A percentile compares a stretch with the other conserved stretches of the same genome.
Evolutionary conservation across 164 flowering plant species (phyloP).

Genomic region (Magnolia changhungtana): DNA sequence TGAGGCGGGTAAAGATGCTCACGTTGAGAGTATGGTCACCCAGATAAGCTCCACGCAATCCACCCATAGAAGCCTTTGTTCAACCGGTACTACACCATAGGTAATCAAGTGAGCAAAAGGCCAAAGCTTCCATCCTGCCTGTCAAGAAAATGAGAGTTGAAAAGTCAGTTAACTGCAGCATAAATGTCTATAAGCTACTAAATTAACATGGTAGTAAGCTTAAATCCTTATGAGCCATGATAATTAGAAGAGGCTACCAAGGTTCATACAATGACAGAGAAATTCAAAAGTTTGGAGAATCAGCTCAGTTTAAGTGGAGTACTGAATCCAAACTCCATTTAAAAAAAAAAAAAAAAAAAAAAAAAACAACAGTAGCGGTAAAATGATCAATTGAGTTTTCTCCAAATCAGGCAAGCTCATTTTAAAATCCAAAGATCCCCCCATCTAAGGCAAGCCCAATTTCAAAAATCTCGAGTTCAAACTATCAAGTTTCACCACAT

Average conservation of each 20-base stretch:
- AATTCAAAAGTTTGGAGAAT: neutral
- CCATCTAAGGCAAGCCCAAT: too few species aligned
- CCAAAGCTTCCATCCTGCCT: conserved; percentile 99
- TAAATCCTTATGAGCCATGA: too few species aligned
- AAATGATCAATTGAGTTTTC: too few species aligned
- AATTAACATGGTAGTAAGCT: too few species aligned
- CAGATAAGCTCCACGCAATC: conserved; percentile 93
- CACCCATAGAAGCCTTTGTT: conserved; percentile 98
- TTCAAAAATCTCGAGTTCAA: too few species aligned
- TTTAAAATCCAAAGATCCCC: too few species aligned
- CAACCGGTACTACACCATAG: conserved; percentile 83
- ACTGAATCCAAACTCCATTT: too few species aligned
- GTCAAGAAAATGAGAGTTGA: conserved; percentile 19
- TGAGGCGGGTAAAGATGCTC: conserved; percentile 16
- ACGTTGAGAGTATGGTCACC: conserved; percentile 98
- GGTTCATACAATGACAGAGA: neutral
- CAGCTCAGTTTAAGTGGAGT: neutral
- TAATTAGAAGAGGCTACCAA: too few species aligned
- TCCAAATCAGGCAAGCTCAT: too few species aligned
- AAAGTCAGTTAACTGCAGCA: neutral
- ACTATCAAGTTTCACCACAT: too few species aligned
- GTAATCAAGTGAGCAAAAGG: conserved; percentile 95
- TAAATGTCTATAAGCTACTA: neutral
- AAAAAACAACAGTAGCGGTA: too few species aligned
- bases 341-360: too few species aligned